Evolutionary conservation across 345 rosid genomes (phyloP), one percentile per base, ranked within the genome.

Genomic region (Orychophragmus violaceus): DNA sequence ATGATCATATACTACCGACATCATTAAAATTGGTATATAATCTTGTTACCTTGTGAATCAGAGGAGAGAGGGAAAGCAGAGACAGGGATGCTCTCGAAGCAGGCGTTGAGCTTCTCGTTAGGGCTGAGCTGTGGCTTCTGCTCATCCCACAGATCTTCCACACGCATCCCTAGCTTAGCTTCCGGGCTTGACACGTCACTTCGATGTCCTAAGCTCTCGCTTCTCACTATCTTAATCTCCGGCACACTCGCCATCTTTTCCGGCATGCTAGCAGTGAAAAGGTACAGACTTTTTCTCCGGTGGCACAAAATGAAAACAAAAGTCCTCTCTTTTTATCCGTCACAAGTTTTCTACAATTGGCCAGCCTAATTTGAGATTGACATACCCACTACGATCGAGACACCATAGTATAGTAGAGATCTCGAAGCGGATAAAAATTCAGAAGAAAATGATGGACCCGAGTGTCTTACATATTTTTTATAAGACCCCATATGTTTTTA

Each of bases 91-190:
- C 82, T 76, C 76, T 91, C 96, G 52, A 95, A 95, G 69, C 99
- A 95, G 32, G 93, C 97, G 63, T 95, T 95, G 64, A 95, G 93
- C 76, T 91, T 95, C 72, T 95, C 96, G 19, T 77, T 84, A 12
- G 96, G 86, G 56, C 78, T 83, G 5, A 91, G 84, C 82, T 84
- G 89, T 2, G 95, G 77, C 22, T 84, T 95, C 58, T 75, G 83
- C 9, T 82, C 83, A 64, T 91, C 99, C 99, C 97, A 95, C 2
- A 95, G 72, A 76, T 87, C 95, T 81, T 89, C 96, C 25, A 95
- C 99, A 67, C 89, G 83, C 97, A 87, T 82, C 9, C 99, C 99
- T 11, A 95, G 59, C 81, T 73, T 74, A 0, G 97, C 91, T 76
- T 95, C 99, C 0, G 99, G 99, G 72, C 95, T 95, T 55, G 79